Base-by-base conservation (phyloP, 306 rosid genomes). In the Myrica gale region DNA sequence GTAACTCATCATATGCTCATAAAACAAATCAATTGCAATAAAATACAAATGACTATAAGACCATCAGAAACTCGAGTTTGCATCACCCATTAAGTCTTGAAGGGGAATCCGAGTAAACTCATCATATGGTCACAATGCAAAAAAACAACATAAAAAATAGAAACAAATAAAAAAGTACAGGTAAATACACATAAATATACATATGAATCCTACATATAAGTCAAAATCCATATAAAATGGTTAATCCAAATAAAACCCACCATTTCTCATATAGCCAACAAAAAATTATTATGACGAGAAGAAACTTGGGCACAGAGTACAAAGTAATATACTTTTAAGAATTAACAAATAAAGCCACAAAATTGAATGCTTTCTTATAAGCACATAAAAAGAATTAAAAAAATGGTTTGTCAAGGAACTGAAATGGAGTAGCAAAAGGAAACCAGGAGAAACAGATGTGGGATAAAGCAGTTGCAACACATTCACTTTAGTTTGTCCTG, bases 71-170 rank as follows among this genome's bases (percentile, higher is more conserved):
- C 97, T 89, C 91, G 87, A 75, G 72, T 69, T 72, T 82, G 83
- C 98, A 90, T 82, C 97, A 87, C 82, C 78, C 92, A 72, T 6
- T 50, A 80, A 66, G 85, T 76, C 90, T 74, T 87, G 92, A 84
- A 84, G 90, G 89, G 91, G 93, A 90, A 90, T 85, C 93, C 89
- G 85, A 88, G 91, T 76, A 15, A 80, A 43, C 66, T 88, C 93
- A 7, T 87, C 91, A 82, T 78, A 65, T 74, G 82, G 65, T 54
- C 52, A 46, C 26, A 57, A 15, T 20, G 6, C 1, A 42, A n/a
- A 2, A 42, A n/a, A 7, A 39, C 15, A 50, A 1, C 5, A 4
- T 61, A 55, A 1, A 15, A 37, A 15, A 2, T 1, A 10, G 8
- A 12, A 1, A 21, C 55, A 53, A 39, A 32, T 21, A 20, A 72